phyloP scores from a whole-genome alignment of 768 basidiomycete species.

The Tulasnella sp. region DNA sequence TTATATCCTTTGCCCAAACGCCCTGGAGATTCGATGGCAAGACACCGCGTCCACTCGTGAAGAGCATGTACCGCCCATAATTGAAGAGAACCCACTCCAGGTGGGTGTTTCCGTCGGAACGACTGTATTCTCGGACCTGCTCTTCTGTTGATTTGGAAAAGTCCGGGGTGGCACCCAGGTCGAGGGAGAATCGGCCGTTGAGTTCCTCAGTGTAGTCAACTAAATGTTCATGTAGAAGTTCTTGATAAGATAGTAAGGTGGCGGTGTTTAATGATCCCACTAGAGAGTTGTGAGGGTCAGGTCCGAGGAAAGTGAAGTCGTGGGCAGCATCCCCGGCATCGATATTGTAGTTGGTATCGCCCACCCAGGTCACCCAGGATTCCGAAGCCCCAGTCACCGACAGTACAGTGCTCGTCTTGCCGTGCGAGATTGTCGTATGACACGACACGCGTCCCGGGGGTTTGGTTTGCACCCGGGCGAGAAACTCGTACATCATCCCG shows the following conservation, averaged over 20 bases:
- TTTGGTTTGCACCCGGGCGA: slow-evolving; percentile 35
- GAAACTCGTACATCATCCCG: slow-evolving; percentile 62
- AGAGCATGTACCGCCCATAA: slow-evolving; percentile 54
- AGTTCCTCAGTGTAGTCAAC: slow-evolving; percentile 35
- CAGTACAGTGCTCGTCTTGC: slow-evolving; percentile 34
- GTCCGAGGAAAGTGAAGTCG: slow-evolving; percentile 49
- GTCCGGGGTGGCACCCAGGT: slow-evolving; percentile 47
- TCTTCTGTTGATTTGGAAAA: slow-evolving; percentile 44
- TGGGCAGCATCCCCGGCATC: slow-evolving; percentile 44
- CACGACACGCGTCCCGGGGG: background rate
- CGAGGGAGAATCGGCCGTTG: slow-evolving; percentile 39
- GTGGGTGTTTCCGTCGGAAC: slow-evolving; percentile 46
- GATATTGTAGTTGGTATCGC: slow-evolving; percentile 58
- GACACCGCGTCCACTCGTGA: slow-evolving; percentile 45
- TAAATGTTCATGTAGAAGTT: slow-evolving; percentile 38
- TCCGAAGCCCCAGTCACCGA: slow-evolving; percentile 33
- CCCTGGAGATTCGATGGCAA: slow-evolving; percentile 66
- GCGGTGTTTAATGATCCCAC: slow-evolving; percentile 28
- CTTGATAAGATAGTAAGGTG: slow-evolving; percentile 27
- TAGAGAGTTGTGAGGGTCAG: slow-evolving; percentile 44
- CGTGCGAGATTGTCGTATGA: slow-evolving; percentile 20
- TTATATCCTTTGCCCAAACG: slow-evolving; percentile 47
- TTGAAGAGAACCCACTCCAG: slow-evolving; percentile 67
- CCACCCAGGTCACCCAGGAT: slow-evolving; percentile 59
- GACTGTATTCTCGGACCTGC: slow-evolving; percentile 40